Conservation (phyloP, 108 stramenopile species). For the Skeletonema marinoi region DNA sequence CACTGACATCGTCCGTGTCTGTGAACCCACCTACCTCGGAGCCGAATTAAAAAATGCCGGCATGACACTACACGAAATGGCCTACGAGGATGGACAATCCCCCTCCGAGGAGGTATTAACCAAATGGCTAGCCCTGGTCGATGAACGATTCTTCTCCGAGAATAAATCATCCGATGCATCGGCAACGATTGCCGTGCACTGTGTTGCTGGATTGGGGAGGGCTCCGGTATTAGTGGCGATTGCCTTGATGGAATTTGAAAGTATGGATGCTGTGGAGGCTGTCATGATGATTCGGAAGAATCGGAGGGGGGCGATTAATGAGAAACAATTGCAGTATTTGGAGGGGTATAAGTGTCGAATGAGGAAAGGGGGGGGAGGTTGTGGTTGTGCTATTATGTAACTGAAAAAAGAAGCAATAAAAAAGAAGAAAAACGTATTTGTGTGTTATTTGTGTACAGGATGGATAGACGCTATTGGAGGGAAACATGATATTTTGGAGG, state of each 20-base stretch:
- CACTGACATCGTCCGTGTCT: slow-evolving; percentile 91
- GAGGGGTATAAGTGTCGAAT: slow-evolving; percentile 85
- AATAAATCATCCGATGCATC: slow-evolving; percentile 30
- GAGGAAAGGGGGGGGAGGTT: slow-evolving; percentile 40
- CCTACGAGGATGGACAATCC: slow-evolving; percentile 91
- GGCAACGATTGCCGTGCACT: slow-evolving; percentile 94
- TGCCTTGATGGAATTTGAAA: slow-evolving; percentile 94
- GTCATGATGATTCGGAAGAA: slow-evolving; percentile 89
- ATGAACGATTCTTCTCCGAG: slow-evolving; percentile 75
- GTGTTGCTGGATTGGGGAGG: slow-evolving; percentile 96
- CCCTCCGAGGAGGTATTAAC: slow-evolving; percentile 87
- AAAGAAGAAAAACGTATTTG: not conserved
- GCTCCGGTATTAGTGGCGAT: slow-evolving; percentile 98
- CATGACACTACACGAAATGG: slow-evolving; percentile 92
- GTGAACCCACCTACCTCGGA: slow-evolving; percentile 90
- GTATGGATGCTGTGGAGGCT: slow-evolving; percentile 91
- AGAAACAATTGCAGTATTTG: slow-evolving; percentile 92
- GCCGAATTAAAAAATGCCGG: slow-evolving; percentile 83
- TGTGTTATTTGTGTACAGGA: not conserved
- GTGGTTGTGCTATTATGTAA: slow-evolving; percentile 1
- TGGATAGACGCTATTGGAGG: not conserved
- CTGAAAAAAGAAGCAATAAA: not conserved
- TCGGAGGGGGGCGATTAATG: slow-evolving; percentile 95
- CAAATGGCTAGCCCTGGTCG: slow-evolving; percentile 86
- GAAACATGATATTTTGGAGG: not conserved